Conservation (phyloP, 1,284 basidiomycete genomes). For the Retiboletus flavoniger region DNA sequence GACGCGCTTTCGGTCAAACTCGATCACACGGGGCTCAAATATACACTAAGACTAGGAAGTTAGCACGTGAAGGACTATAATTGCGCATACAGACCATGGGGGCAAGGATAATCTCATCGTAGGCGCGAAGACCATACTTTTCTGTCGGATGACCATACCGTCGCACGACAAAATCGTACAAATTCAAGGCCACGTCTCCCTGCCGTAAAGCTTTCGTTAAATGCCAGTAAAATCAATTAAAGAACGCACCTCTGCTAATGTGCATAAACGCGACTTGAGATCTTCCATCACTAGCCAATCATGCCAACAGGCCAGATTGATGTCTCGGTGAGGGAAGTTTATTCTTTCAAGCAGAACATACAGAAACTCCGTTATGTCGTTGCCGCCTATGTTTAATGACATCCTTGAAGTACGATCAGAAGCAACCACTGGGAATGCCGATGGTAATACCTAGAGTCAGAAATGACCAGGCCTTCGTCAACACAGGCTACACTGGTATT, state of each 20-base stretch:
- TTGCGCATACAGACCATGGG: conserved; percentile 68
- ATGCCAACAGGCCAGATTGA: conserved; percentile 72
- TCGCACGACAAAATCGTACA: conserved; percentile 88
- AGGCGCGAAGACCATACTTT: conserved; percentile 89
- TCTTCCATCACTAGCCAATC: conserved; percentile 91
- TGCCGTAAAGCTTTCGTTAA: conserved; percentile 40
- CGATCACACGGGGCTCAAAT: conserved; percentile 90
- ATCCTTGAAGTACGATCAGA: conserved; percentile 52
- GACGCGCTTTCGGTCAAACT: conserved; percentile 77
- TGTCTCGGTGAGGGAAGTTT: conserved; percentile 84
- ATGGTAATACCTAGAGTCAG: conserved; percentile 76
- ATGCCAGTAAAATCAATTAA: not conserved
- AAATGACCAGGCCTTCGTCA: conserved; percentile 88
- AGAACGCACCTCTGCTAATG: conserved; percentile 73
- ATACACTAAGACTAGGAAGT: conserved; percentile 57
- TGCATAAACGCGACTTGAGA: conserved; percentile 80
- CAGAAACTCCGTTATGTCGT: conserved; percentile 91
- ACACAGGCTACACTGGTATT: conserved; percentile 90
- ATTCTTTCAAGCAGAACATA: conserved; percentile 79
- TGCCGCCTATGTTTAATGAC: conserved; percentile 84
- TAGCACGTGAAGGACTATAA: conserved; percentile 5
- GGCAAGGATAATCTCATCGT: conserved; percentile 95
- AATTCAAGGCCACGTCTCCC: conserved; percentile 83
- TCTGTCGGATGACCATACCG: conserved; percentile 73
- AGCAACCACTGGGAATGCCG: not conserved